Conservation (phyloP, 495 filamentous ascomycete genomes). For the Penicillium daleae region DNA sequence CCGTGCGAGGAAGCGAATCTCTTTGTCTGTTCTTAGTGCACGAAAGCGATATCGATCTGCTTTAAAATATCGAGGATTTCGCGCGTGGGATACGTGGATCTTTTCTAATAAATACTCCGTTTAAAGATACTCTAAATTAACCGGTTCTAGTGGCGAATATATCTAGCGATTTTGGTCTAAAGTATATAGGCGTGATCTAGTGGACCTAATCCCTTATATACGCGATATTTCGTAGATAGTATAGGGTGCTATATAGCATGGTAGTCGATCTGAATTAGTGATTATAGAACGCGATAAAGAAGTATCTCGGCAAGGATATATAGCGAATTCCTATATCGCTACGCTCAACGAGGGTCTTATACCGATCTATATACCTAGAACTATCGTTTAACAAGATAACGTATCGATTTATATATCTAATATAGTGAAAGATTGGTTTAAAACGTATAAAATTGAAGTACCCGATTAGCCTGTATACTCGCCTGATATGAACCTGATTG, state of each 20-base stretch:
- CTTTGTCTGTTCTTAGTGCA: background rate
- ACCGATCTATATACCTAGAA: background rate
- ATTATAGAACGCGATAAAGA: background rate
- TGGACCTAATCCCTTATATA: background rate
- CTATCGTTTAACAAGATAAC: slow-evolving; percentile 4
- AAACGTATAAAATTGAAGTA: background rate
- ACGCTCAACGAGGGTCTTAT: background rate
- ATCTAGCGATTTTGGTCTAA: background rate
- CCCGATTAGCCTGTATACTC: background rate
- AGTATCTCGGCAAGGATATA: background rate
- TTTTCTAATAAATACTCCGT: slow-evolving; percentile 1
- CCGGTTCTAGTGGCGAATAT: background rate
- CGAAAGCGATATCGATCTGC: background rate
- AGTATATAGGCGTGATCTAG: background rate
- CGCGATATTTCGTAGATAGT: background rate
- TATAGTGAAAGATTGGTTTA: background rate
- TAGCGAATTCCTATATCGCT: background rate
- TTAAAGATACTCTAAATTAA: background rate
- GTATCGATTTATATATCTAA: background rate
- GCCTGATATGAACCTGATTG: slow-evolving; percentile 1
- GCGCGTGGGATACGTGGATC: background rate
- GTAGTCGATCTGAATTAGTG: background rate
- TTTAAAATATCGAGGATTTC: background rate
- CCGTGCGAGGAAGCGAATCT: background rate
- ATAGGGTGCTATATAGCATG: background rate